Evolutionary conservation across 1,284 basidiomycete species (phyloP), one percentile per base, ranked within the genome.

Genomic region (Omphalotus olearius): DNA sequence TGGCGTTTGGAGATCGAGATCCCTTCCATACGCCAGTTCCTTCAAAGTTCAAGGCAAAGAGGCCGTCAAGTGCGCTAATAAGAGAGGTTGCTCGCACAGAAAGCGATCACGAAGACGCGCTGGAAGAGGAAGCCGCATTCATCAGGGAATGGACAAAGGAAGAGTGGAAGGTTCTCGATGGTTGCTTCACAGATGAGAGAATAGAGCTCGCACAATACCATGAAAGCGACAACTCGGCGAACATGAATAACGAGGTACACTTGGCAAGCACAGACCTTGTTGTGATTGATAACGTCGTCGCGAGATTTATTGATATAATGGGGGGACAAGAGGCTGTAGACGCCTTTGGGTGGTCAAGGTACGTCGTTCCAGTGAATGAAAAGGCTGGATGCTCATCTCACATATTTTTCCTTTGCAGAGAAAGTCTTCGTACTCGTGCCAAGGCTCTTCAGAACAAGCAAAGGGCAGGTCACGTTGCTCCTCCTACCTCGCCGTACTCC

Each of bases 91-190:
- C 40, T 26, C 20, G 33, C 26, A n/a, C 43, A 25, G 13, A 35
- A 33, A 23, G 40, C 36, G 28, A 49, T 43, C 14, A 39, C 43
- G 23, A 48, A 30, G 35, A 50, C 41, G 11, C 35, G 16, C 33
- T 4, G 20, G 14, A 6, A 6, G 13, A 17, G 2, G 23, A 33
- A 13, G 13, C 30, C 9, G 45, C 40, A 57, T 65, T 56, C 20
- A 57, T 61, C 40, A 61, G 69, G 13, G 70, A 67, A 36, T 90
- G 86, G 84, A 74, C 76, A 6, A 88, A 86, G 63, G 78, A 81
- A 25, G 82, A 85, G 52, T 90, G 85, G 83, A 88, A 84, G 64
- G 64, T 74, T 36, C 72, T 92, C 28, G 86, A 90, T 64, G 78
- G 78, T 23, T 92, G 88, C 62, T 83, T 91, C 57, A 83, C 83